These are phyloP conservation scores for Boletales sp. DNA, from an alignment of 768 basidiomycete species.

Conservation along the genomic window DNA sequence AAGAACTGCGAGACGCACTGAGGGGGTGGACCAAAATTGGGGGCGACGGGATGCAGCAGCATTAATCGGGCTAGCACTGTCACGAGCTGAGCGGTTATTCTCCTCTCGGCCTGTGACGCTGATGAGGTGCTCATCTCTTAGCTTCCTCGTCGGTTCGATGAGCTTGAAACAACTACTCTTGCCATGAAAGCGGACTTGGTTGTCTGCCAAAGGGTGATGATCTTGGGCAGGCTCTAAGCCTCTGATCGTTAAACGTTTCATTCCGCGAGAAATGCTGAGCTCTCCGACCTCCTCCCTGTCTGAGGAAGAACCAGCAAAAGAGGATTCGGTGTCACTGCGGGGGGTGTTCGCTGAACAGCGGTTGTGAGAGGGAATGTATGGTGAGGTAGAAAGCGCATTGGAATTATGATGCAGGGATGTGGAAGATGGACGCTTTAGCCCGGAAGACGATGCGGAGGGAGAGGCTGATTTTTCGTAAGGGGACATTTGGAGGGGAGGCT, in stretches of 20 bases:
- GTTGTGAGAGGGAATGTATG: conserved; percentile 4
- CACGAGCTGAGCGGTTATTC: conserved; percentile 10
- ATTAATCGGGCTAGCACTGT: conserved; percentile 19
- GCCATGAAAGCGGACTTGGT: conserved; percentile 55
- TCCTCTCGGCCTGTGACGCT: conserved; percentile 28
- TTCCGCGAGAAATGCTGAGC: conserved; percentile 37
- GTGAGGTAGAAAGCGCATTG: conserved; percentile 5
- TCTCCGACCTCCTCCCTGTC: conserved; percentile 37
- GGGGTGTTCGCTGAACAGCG: conserved; percentile 20
- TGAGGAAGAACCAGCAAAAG: conserved; percentile 29
- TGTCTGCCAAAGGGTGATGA: conserved; percentile 29
- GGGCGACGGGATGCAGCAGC: conserved; percentile 35
- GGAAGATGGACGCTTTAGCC: conserved; percentile 12
- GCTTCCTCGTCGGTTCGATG: conserved; percentile 49
- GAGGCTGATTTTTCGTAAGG: conserved; percentile 24
- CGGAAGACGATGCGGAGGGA: conserved; percentile 14
- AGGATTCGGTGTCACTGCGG: conserved; percentile 27
- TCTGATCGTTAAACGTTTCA: conserved; percentile 36
- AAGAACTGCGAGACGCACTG: conserved; percentile 35
- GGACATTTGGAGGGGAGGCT: conserved; percentile 6
- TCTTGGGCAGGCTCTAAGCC: conserved; percentile 37
- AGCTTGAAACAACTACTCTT: conserved; percentile 56
- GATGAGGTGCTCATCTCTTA: conserved; percentile 49
- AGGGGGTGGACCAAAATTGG: conserved; percentile 56
- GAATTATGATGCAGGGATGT: conserved; percentile 7